phyloP scores from a whole-genome alignment of 2,329 filamentous ascomycete species.

The Lecanoromycetidae sp. region DNA sequence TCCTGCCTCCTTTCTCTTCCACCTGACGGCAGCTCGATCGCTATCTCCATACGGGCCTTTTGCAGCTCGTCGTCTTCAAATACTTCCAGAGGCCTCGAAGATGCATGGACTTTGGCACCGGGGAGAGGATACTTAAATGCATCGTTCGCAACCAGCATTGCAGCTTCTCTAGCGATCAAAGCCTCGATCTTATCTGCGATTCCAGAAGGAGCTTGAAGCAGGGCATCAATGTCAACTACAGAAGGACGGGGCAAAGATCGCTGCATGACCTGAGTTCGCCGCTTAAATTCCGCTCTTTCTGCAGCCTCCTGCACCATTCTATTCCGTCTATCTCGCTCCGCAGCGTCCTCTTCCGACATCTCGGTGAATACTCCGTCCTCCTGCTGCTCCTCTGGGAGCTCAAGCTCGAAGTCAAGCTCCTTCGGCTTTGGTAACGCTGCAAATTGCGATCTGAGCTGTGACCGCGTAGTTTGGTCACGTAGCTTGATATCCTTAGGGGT shows the following conservation, averaged over 20 bases:
- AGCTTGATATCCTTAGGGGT: conserved; percentile 67
- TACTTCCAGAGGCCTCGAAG: conserved; percentile 45
- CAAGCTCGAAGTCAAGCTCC: conserved; percentile 86
- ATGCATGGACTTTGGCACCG: conserved; percentile 52
- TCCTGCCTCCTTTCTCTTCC: conserved; percentile 39
- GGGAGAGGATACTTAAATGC: conserved; percentile 61
- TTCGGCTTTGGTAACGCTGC: conserved; percentile 81
- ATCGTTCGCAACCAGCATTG: conserved; percentile 70
- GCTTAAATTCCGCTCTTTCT: conserved; percentile 58
- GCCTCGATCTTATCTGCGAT: conserved; percentile 53
- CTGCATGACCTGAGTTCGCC: conserved; percentile 87
- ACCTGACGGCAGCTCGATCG: conserved; percentile 50
- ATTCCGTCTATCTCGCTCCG: conserved; percentile 62
- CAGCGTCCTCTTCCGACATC: conserved; percentile 52
- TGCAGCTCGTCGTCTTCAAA: conserved; percentile 62
- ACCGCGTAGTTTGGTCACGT: conserved; percentile 55
- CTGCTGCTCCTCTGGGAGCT: conserved; percentile 70
- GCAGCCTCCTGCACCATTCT: conserved; percentile 50
- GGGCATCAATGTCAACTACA: conserved; percentile 54
- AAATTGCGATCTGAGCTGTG: conserved; percentile 55
- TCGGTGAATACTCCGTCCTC: conserved; percentile 44
- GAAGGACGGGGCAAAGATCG: conserved; percentile 65
- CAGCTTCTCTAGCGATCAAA: conserved; percentile 64
- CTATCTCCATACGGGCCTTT: conserved; percentile 63
- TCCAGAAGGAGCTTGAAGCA: conserved; percentile 52